Percentiles rank a stretch among this genome's conserved stretches.
phyloP scores from a whole-genome alignment of 1,284 basidiomycete species.

The Cystobasidiaceae sp. region DNA sequence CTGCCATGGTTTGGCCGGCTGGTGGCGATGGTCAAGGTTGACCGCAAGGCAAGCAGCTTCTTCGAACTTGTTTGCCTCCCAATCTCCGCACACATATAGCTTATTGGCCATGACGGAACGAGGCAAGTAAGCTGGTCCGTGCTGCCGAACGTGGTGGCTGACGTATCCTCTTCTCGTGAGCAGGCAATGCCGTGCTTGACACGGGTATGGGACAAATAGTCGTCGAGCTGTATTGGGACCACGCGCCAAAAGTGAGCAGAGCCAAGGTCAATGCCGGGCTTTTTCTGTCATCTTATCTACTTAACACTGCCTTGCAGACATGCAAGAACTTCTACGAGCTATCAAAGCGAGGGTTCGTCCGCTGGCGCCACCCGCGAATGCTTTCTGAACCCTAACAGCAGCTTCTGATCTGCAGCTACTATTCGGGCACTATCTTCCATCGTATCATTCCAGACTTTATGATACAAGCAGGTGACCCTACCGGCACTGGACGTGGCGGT shows the following conservation, averaged over 20 bases:
- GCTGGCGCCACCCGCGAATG: slow-evolving; percentile 49
- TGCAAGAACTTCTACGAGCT: slow-evolving; percentile 89
- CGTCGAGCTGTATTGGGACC: slow-evolving; percentile 85
- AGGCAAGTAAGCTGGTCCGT: not conserved
- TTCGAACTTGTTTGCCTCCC: too few relatives aligned
- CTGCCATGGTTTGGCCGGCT: too few relatives aligned
- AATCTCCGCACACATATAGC: too few relatives aligned
- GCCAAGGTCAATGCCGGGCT: not conserved
- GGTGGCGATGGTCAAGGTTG: too few relatives aligned
- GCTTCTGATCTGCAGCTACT: slow-evolving; percentile 56
- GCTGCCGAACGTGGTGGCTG: not conserved
- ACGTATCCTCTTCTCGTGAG: not conserved
- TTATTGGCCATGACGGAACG: slow-evolving; percentile 27
- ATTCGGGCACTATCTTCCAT: slow-evolving; percentile 80
- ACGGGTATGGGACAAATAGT: slow-evolving; percentile 26
- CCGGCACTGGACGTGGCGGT: slow-evolving; percentile 88
- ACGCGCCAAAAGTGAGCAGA: slow-evolving; percentile 69
- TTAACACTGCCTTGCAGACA: slow-evolving; percentile 55
- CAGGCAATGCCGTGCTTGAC: slow-evolving; percentile 30
- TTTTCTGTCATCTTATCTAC: not conserved
- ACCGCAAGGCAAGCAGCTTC: too few relatives aligned
- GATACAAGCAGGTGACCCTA: slow-evolving; percentile 86
- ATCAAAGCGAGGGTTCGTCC: slow-evolving; percentile 56
- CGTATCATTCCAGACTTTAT: slow-evolving; percentile 93
- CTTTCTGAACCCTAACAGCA: not conserved